Conservation (phyloP, 2,329 filamentous ascomycete species). For the Penicillium nordicum region DNA sequence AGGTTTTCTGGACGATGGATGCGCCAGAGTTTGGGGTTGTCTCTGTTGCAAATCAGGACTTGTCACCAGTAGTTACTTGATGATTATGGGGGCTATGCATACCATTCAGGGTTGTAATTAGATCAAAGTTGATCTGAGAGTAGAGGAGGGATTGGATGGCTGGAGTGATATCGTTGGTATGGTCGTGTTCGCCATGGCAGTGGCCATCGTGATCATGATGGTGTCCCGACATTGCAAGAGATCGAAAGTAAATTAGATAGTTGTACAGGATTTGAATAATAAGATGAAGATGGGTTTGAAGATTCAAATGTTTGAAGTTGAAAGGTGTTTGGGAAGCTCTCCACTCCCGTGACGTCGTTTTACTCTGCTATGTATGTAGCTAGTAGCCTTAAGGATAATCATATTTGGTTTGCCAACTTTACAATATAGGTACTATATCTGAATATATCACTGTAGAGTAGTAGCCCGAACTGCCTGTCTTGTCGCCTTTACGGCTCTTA, state of each 20-base stretch:
- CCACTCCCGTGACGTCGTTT: slow-evolving; percentile 21
- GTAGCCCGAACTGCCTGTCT: not conserved
- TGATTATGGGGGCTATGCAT: not conserved
- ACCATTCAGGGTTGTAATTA: slow-evolving; percentile 78
- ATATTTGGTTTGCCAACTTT: not conserved
- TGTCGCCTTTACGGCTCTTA: not conserved
- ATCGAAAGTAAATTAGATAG: not conserved
- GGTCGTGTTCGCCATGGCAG: slow-evolving; percentile 66
- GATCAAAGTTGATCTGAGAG: slow-evolving; percentile 84
- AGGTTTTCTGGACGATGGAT: slow-evolving; percentile 82
- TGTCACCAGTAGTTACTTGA: not conserved
- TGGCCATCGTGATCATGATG: slow-evolving; percentile 39
- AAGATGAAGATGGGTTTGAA: not conserved
- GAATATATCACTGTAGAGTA: not conserved
- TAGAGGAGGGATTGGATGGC: slow-evolving; percentile 89
- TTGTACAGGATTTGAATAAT: not conserved
- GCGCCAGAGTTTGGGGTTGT: slow-evolving; percentile 63
- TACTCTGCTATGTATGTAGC: not conserved
- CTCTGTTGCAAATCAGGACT: slow-evolving; percentile 41
- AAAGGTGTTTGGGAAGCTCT: slow-evolving; percentile 13
- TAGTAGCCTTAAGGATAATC: too few species aligned
- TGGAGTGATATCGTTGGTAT: slow-evolving; percentile 87
- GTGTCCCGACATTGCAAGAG: slow-evolving; percentile 34
- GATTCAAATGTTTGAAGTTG: not conserved
- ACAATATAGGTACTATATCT: not conserved